Evolutionary conservation across 164 flowering plant genomes (phyloP).

Genomic region (Vitis amurensis): DNA sequence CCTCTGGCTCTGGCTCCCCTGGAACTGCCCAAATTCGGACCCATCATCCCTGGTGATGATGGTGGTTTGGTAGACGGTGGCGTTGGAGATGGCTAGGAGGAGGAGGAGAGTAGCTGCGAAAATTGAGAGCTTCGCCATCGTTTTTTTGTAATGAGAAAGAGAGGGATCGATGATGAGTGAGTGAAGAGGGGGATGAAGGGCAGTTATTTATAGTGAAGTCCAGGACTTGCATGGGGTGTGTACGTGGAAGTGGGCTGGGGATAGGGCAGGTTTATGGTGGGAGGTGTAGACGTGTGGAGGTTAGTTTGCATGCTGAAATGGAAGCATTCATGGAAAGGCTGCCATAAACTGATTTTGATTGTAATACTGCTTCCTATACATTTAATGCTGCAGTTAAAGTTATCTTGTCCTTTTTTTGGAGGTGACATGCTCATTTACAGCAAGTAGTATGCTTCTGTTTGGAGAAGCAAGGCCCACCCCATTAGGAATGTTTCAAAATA

Average conservation of each 20-base stretch:
- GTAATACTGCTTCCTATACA: too few relatives aligned
- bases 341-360: background rate
- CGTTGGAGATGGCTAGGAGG: constrained; percentile 4
- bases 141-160: background rate
- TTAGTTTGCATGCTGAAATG: background rate
- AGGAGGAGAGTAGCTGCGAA: background rate
- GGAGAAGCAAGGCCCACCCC: too few relatives aligned
- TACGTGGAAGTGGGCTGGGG: constrained; percentile 8
- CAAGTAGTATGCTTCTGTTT: too few relatives aligned
- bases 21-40: background rate
- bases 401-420: too few relatives aligned
- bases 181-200: background rate
- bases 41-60: constrained; percentile 10
- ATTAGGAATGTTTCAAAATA: too few relatives aligned
- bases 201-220: constrained; percentile 6
- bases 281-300: background rate
- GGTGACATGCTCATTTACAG: too few relatives aligned
- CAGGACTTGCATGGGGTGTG: constrained; percentile 9
- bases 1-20: background rate
- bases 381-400: too few relatives aligned
- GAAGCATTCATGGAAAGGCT: background rate
- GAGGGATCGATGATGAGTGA: background rate
- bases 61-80: constrained; percentile 17
- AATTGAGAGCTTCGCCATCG: constrained; percentile 6
- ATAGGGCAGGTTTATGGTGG: background rate